Base-by-base conservation (phyloP, 2,329 filamentous ascomycete genomes). In the Diplodia intermedia region DNA sequence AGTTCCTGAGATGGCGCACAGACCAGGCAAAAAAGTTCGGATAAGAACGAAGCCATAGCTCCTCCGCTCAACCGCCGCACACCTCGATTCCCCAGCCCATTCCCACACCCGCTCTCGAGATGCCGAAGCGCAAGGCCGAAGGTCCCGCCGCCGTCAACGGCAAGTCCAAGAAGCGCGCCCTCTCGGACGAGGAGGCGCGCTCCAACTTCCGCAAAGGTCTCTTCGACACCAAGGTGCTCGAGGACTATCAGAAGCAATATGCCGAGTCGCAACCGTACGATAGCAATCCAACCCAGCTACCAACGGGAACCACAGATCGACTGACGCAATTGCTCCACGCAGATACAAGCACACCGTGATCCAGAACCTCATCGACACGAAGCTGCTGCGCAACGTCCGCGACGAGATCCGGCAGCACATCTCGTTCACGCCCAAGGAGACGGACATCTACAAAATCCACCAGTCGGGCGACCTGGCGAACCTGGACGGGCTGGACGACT, bases 371-470 rank as follows among this genome's bases (percentile, higher is more conserved):
- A 90, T 98, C 77, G 85, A 95, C 80, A 90, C 94, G 74, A 80
- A 84, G 57, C 89, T 99, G 20, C 88, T 99, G 56, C 94, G 94
- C 75, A 85, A 88, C 67, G 95, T 99, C 69, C 93, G 95, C 77
- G 82, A 86, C 75, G 95, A 99, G 82, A 94, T 98, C 79, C 90
- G 90, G 79, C 86, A 91, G 73, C 94, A 97, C 77, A 91, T 99
- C 72, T 90, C 92, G 72, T 99, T 99, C 82, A 97, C 95, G 14
- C 94, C 94, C 74, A 99, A 99, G 80, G 95, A 99, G 81, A 99
- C 95, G 57, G 95, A 99, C 79, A 99, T 99, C 74, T 99, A 99
- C 87, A 97, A 96, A 82, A 98, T 99, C 77, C 94, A 97, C 85
- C 95, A 99, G 83, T 98, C 94, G 4, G 95, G 95, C 72, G 95